A percentile compares a stretch with the other conserved stretches of the same genome.
These are phyloP conservation scores for Neoboletus subvelutipes DNA, from an alignment of 768 basidiomycete species.

Conservation along the genomic window DNA sequence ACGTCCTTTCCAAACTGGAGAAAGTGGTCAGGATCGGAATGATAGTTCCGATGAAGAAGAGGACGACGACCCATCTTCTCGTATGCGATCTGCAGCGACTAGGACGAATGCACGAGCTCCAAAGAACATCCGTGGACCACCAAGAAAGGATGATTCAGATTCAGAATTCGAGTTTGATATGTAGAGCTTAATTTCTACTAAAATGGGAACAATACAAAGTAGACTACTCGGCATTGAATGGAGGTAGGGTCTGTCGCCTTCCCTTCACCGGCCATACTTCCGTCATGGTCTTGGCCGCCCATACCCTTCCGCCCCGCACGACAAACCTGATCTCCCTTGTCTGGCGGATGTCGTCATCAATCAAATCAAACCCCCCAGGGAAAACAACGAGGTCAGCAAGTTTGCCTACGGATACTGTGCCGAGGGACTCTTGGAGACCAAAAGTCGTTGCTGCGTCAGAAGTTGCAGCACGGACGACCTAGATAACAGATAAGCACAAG, in stretches of 20 bases:
- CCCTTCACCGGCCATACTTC: slow-evolving; percentile 73
- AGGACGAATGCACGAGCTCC: slow-evolving; percentile 49
- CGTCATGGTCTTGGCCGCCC: slow-evolving; percentile 64
- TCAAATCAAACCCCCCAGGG: slow-evolving; percentile 56
- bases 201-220: background rate
- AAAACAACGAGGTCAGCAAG: slow-evolving; percentile 73
- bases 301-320: slow-evolving; percentile 65
- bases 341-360: slow-evolving; percentile 49
- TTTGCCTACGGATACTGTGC: slow-evolving; percentile 62
- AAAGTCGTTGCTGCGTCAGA: slow-evolving; percentile 63
- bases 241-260: slow-evolving; percentile 52
- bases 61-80: slow-evolving; percentile 49
- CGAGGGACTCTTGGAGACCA: slow-evolving; percentile 59
- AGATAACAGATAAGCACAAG: background rate
- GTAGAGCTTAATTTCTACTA: slow-evolving; percentile 31
- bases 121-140: slow-evolving; percentile 55
- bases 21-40: slow-evolving; percentile 34
- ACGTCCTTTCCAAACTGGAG: slow-evolving; percentile 33
- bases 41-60: slow-evolving; percentile 48
- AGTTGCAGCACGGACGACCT: slow-evolving; percentile 72
- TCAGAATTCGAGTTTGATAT: slow-evolving; percentile 77
- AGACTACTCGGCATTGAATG: slow-evolving; percentile 49
- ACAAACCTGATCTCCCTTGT: slow-evolving; percentile 57
- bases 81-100: slow-evolving; percentile 56
- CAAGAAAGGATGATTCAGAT: slow-evolving; percentile 67